phyloP scores from a whole-genome alignment of 441 rosid species.

The Euphorbia celastroides region DNA sequence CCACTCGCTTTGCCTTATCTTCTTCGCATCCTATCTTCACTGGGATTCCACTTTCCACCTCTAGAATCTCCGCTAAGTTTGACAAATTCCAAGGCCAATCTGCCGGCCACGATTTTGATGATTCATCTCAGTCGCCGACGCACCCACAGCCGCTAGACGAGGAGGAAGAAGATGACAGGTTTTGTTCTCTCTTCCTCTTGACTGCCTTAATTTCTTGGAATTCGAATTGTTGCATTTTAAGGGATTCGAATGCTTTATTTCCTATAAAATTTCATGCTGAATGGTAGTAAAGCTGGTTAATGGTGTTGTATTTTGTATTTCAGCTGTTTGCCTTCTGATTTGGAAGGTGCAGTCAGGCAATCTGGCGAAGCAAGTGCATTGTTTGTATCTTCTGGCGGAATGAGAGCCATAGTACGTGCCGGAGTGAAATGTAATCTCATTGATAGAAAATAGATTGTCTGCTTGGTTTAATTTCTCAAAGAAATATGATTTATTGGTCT shows the following conservation, averaged over 20 bases:
- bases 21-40: slow-evolving; percentile 24
- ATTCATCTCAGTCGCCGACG: slow-evolving; percentile 20
- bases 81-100: slow-evolving; percentile 58
- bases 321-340: slow-evolving; percentile 84
- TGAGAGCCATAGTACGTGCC: slow-evolving; percentile 76
- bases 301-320: slow-evolving; percentile 19
- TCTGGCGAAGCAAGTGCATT: slow-evolving; percentile 72
- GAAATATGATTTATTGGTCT: not conserved
- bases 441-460: not conserved
- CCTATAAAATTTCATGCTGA: no score
- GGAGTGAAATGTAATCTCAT: slow-evolving; percentile 14
- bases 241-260: not conserved
- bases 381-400: slow-evolving; percentile 83
- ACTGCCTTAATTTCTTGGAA: not conserved
- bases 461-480: not conserved
- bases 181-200: not conserved
- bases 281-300: slow-evolving; percentile 1
- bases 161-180: slow-evolving; percentile 67
- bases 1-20: slow-evolving; percentile 37
- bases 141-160: slow-evolving; percentile 22
- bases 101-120: slow-evolving; percentile 35
- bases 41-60: slow-evolving; percentile 28
- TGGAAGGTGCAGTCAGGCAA: slow-evolving; percentile 81
- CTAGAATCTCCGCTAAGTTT: slow-evolving; percentile 59
- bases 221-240: not conserved